phyloP scores from a whole-genome alignment of 169 alveolate species.

The Cryptosporidium felis region DNA sequence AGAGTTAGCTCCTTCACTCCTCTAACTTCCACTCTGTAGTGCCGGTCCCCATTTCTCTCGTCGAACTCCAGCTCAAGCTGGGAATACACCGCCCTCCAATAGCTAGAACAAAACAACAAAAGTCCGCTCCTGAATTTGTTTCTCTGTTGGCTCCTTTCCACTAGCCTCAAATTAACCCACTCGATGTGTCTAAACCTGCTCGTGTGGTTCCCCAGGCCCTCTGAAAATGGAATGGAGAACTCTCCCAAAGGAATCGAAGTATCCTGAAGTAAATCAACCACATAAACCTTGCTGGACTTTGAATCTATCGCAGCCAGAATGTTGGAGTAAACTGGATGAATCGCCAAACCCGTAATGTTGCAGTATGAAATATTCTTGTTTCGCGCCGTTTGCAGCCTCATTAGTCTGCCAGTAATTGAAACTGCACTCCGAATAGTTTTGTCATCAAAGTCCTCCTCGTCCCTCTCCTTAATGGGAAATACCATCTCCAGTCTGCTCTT shows the following conservation, averaged over 20 bases:
- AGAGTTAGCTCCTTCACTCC: conserved; percentile 3
- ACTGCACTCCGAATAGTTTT: conserved; percentile 18
- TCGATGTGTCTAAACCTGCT: conserved; percentile 29
- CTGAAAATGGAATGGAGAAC: conserved; percentile 64
- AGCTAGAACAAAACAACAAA: conserved; percentile 6
- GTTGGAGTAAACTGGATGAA: conserved; percentile 48
- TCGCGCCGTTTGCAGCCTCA: conserved; percentile 23
- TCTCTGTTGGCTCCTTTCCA: not conserved
- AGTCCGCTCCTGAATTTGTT: not conserved
- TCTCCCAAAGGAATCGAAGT: conserved; percentile 47
- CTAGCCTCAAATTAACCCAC: conserved; percentile 12
- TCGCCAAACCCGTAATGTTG: conserved; percentile 43
- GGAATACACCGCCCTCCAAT: conserved; percentile 19
- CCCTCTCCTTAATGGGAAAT: conserved; percentile 22
- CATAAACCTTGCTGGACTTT: conserved; percentile 35
- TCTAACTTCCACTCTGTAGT: not conserved
- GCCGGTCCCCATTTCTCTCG: not conserved
- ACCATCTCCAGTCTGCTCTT: not conserved
- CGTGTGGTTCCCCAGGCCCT: conserved; percentile 26
- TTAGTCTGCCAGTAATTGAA: conserved; percentile 10
- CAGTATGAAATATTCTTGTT: conserved; percentile 36
- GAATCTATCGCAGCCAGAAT: conserved; percentile 29
- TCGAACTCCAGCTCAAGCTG: not conserved
- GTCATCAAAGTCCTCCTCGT: not conserved
- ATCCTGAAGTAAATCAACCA: conserved; percentile 34